phyloP scores from a whole-genome alignment of 2,329 filamentous ascomycete species.

The Arthrobotrys sinensis region DNA sequence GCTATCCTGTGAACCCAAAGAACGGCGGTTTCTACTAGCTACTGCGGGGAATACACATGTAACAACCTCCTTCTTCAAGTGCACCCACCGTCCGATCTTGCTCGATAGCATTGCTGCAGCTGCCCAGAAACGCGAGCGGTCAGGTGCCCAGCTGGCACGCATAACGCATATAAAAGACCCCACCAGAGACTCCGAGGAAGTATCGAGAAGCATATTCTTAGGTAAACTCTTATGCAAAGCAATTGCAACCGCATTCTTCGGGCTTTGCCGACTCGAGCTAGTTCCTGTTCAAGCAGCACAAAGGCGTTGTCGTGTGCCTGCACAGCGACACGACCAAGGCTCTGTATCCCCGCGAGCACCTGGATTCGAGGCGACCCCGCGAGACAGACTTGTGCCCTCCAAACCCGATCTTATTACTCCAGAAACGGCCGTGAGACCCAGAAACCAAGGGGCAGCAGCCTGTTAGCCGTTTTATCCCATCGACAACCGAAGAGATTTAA shows the following conservation, averaged over 20 bases:
- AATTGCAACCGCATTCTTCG: slow-evolving; percentile 36
- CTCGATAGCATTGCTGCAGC: slow-evolving; percentile 8
- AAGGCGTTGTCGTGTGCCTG: slow-evolving; percentile 35
- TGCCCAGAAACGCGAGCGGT: slow-evolving; percentile 15
- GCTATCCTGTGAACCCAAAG: no score
- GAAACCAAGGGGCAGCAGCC: background rate
- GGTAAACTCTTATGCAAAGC: slow-evolving; percentile 36
- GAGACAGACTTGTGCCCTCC: background rate
- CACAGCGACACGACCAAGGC: slow-evolving; percentile 4
- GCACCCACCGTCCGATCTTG: slow-evolving; percentile 34
- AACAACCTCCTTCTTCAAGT: slow-evolving; percentile 47
- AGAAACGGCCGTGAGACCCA: slow-evolving; percentile 5
- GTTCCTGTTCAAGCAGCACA: background rate
- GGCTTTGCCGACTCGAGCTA: slow-evolving; percentile 41
- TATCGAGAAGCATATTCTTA: background rate
- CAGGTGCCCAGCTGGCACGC: slow-evolving; percentile 7
- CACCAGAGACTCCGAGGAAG: background rate
- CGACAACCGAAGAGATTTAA: background rate
- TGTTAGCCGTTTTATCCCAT: slow-evolving; percentile 13
- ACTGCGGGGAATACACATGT: background rate
- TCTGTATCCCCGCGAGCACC: slow-evolving; percentile 21
- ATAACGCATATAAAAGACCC: slow-evolving; percentile 12
- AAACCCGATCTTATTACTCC: background rate
- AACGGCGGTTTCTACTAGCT: background rate
- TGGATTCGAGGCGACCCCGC: background rate